Evolutionary conservation across 2,329 filamentous ascomycete species (phyloP).

Genomic region (Penicillium psychrosexuale): DNA sequence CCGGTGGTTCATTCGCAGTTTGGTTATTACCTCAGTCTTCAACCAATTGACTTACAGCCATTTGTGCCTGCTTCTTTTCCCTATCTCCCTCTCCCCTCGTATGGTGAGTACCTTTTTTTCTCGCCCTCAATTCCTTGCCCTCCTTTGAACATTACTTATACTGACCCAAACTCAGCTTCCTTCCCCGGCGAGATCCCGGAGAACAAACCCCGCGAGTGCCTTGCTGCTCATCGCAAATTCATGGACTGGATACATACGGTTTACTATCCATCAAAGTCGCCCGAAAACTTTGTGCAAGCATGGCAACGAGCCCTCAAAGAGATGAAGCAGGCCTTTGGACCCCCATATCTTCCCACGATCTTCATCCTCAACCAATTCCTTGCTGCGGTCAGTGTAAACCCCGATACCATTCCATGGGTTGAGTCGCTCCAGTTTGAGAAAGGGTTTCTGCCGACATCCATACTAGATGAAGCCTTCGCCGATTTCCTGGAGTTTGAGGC

Average conservation of each 20-base stretch:
- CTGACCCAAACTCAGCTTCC: neutral
- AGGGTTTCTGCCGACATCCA: neutral
- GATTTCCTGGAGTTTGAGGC: slow-evolving; percentile 2
- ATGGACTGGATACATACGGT: neutral
- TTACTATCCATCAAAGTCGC: neutral
- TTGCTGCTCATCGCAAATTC: neutral
- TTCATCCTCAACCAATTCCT: neutral
- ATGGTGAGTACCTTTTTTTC: neutral
- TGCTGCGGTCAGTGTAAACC: neutral
- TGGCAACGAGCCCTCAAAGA: neutral
- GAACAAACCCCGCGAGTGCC: neutral
- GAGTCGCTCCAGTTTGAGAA: neutral
- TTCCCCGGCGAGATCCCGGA: neutral
- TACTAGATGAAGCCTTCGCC: neutral
- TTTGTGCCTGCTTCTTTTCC: no score
- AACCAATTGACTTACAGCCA: no score
- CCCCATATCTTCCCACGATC: neutral
- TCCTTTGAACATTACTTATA: neutral
- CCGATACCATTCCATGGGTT: neutral
- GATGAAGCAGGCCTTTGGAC: neutral
- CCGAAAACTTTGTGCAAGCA: neutral
- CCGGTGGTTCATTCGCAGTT: no score
- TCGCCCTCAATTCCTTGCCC: neutral
- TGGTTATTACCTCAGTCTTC: no score
- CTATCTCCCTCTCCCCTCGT: neutral